Evolutionary conservation across 2,329 filamentous ascomycete species (phyloP).

Genomic region (Botrytis elliptica): DNA sequence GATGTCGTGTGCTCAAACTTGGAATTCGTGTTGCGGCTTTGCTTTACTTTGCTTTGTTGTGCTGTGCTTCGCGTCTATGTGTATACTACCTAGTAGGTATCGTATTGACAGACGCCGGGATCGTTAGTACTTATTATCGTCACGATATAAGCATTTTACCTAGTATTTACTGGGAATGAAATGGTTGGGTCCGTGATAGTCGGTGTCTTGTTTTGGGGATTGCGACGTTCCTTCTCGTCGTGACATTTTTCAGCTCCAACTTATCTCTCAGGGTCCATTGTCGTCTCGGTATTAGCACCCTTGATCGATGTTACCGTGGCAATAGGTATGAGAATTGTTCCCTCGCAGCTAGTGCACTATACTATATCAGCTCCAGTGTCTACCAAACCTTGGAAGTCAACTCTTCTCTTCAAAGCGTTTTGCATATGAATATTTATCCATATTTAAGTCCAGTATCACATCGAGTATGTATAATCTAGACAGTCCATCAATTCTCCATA

Average conservation of each 20-base stretch:
- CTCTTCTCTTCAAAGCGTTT: neutral
- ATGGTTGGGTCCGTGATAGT: neutral
- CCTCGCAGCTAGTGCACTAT: neutral
- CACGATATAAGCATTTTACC: no score
- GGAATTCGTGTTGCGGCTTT: neutral
- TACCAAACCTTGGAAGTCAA: neutral
- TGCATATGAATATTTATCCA: neutral
- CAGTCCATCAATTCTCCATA: neutral
- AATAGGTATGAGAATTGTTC: neutral
- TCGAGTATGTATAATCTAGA: neutral
- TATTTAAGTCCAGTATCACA: neutral
- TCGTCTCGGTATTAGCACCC: neutral
- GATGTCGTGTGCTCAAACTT: slow-evolving; percentile 3
- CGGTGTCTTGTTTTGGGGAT: neutral
- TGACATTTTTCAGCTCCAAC: no score
- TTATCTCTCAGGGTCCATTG: no score
- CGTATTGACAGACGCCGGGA: slow-evolving; percentile 30
- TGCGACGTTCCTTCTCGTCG: neutral
- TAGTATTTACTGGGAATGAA: neutral
- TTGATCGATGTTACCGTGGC: neutral
- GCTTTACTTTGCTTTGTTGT: neutral
- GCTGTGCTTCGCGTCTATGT: neutral
- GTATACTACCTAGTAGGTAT: no score
- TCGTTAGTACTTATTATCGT: neutral
- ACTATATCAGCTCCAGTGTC: neutral